Conservation (phyloP, 2,329 filamentous ascomycete species). For the Colletotrichum lentis region DNA sequence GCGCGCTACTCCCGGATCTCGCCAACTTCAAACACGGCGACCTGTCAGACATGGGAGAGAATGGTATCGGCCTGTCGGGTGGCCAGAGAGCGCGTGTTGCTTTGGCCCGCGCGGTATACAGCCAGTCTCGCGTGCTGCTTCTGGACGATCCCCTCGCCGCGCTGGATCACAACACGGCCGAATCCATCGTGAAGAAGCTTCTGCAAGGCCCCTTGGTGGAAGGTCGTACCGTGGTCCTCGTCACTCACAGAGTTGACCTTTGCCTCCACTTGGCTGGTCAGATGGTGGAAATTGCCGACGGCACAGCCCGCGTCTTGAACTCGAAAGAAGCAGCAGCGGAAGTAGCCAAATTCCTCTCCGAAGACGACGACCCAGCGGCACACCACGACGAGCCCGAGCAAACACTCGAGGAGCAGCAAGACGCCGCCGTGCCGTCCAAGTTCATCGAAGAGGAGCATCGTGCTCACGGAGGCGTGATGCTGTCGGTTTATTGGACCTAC, state of each 20-base stretch:
- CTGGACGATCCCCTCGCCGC: slow-evolving; percentile 71
- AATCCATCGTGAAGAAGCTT: slow-evolving; percentile 67
- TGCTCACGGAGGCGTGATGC: slow-evolving; percentile 77
- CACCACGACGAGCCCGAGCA: slow-evolving; percentile 47
- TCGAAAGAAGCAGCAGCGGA: slow-evolving; percentile 52
- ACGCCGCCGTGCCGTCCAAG: slow-evolving; percentile 70
- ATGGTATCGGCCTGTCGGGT: slow-evolving; percentile 69
- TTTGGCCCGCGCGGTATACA: slow-evolving; percentile 69
- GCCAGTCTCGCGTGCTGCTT: slow-evolving; percentile 63
- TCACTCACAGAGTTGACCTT: slow-evolving; percentile 82
- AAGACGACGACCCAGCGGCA: slow-evolving; percentile 40
- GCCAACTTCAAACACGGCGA: slow-evolving; percentile 65
- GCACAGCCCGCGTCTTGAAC: slow-evolving; percentile 61
- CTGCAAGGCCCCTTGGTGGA: slow-evolving; percentile 68
- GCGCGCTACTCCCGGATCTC: slow-evolving; percentile 65
- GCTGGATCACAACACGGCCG: slow-evolving; percentile 69
- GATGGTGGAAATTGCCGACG: slow-evolving; percentile 73
- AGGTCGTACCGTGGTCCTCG: slow-evolving; percentile 76
- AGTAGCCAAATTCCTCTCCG: slow-evolving; percentile 42
- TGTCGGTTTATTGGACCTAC: slow-evolving; percentile 83
- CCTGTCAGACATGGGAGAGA: slow-evolving; percentile 67
- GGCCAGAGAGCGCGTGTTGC: slow-evolving; percentile 71
- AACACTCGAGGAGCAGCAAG: slow-evolving; percentile 49
- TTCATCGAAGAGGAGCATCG: slow-evolving; percentile 82
- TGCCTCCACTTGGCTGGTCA: slow-evolving; percentile 77